Base-by-base conservation (phyloP, 2,329 filamentous ascomycete species). In the Thielaviopsis euricoi region DNA sequence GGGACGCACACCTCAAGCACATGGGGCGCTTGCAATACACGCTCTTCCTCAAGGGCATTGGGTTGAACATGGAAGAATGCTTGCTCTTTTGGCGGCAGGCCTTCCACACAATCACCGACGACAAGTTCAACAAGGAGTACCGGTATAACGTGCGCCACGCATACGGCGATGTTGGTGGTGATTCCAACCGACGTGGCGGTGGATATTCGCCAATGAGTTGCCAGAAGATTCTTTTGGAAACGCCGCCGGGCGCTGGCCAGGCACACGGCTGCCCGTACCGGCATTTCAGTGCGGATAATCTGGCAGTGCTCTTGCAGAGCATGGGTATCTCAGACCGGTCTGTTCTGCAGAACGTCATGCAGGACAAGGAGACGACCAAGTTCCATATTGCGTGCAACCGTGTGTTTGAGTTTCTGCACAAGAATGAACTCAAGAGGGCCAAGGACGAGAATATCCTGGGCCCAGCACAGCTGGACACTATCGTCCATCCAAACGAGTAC, bases 121-220 rank as follows among this genome's bases (percentile, higher is more conserved):
- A 97, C 66, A 85, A 85, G 40, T 98, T 97, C 78, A 94, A 94
- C 71, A 97, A 96, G 67, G 89, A 96, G 68, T 97, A 98, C 73
- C 81, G 87, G 51, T 98, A 98, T 77, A 97, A 98, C 68, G 81
- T 97, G 59, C 86, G 90, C n/a, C 91, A 98, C 76, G 71, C 77
- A 0, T 98, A 97, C 69, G 93, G 93, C 63, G 91, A 97, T 65
- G 93, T 97, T 0, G 93, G 93, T 57, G 91, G 91, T 59, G 91
- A 97, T 70, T 78, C 83, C 21, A 96, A 95, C 67, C 81, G 91
- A 33, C 81, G 91, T 57, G 86, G 89, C 49, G 80, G 86, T 57
- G 91, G 91, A 21, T 96, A 96, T 69, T 87, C 86, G 53, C 89
- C 93, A 0, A 94, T 89, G 67, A 93, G 87, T 57, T 98, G 93